A percentile compares a stretch with the other conserved stretches of the same genome.
Conservation (phyloP, 495 filamentous ascomycete species). For the Zalerion maritima region DNA sequence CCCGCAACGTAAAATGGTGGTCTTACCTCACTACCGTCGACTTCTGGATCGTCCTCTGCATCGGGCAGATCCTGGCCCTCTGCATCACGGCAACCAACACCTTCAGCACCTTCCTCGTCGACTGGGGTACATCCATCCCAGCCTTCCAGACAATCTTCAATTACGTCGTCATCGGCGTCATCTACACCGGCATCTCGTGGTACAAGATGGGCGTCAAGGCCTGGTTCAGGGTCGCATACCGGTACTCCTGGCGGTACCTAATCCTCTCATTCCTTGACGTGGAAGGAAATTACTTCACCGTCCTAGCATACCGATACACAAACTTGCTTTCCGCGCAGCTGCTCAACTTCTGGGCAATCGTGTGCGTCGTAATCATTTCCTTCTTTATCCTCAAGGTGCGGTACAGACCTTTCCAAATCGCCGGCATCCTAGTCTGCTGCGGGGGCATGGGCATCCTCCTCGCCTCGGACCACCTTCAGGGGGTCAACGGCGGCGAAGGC, state of each 20-base stretch:
- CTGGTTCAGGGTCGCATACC: conserved; percentile 45
- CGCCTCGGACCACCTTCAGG: conserved; percentile 73
- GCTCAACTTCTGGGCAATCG: conserved; percentile 98
- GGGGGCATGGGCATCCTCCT: conserved; percentile 85
- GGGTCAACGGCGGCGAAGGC: conserved; percentile 42
- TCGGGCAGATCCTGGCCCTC: conserved; percentile 80
- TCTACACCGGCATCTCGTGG: conserved; percentile 72
- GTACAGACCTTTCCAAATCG: conserved; percentile 70
- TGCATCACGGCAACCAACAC: conserved; percentile 85
- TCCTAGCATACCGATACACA: conserved; percentile 86
- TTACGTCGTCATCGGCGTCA: conserved; percentile 67
- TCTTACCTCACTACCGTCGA: conserved; percentile 70
- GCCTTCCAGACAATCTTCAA: conserved; percentile 94
- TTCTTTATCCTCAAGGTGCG: conserved; percentile 71
- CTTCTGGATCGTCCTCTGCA: conserved; percentile 67
- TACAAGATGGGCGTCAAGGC: conserved; percentile 66
- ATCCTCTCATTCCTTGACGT: conserved; percentile 88
- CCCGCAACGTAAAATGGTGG: conserved; percentile 47
- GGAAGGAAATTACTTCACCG: conserved; percentile 93
- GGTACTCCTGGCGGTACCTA: conserved; percentile 85
- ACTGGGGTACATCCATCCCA: conserved; percentile 66
- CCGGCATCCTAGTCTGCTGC: conserved; percentile 80
- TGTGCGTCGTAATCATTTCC: conserved; percentile 76
- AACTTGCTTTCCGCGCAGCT: conserved; percentile 83
- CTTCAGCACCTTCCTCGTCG: conserved; percentile 60